Percentiles rank a stretch among this genome's conserved stretches.
Conservation (phyloP, 805 yeast species). For the Hemisphaericaspora nanyangensis region DNA sequence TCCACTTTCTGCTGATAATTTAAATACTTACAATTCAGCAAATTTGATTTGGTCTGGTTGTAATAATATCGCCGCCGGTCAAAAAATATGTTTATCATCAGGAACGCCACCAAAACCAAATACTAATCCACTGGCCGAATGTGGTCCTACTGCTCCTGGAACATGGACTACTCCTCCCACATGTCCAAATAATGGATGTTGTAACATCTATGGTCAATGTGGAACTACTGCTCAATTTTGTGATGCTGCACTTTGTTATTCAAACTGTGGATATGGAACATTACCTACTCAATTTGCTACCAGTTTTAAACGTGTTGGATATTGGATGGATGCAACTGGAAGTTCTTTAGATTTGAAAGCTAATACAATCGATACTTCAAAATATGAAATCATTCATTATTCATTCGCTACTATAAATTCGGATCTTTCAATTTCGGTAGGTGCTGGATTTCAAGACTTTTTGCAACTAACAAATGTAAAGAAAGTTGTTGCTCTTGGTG, state of each 20-base stretch:
- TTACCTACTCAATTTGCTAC: conserved; percentile 11
- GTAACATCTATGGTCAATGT: conserved; percentile 11
- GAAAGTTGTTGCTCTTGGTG: conserved; percentile 16
- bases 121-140: conserved; percentile 12
- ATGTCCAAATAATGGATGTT: conserved; percentile 18
- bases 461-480: conserved; percentile 10
- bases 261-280: conserved; percentile 17
- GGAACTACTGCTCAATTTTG: conserved; percentile 14
- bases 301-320: conserved; percentile 12
- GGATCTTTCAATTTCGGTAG: conserved; percentile 11
- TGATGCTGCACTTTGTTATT: conserved; percentile 12
- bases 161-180: conserved; percentile 8
- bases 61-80: conserved; percentile 4
- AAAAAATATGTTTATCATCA: conserved; percentile 12
- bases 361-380: background rate
- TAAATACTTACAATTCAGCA: conserved; percentile 10
- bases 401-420: conserved; percentile 12
- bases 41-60: conserved; percentile 17
- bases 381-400: conserved; percentile 14
- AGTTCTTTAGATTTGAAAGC: conserved; percentile 11
- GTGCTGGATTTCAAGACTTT: background rate
- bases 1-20: conserved; percentile 6
- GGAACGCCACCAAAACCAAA: conserved; percentile 16
- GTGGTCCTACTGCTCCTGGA: conserved; percentile 19
- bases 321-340: conserved; percentile 13